Evolutionary conservation across 192 early-diverging fungal genomes (phyloP), one percentile per base, ranked within the genome.

Genomic region (Coemansia biformis): DNA sequence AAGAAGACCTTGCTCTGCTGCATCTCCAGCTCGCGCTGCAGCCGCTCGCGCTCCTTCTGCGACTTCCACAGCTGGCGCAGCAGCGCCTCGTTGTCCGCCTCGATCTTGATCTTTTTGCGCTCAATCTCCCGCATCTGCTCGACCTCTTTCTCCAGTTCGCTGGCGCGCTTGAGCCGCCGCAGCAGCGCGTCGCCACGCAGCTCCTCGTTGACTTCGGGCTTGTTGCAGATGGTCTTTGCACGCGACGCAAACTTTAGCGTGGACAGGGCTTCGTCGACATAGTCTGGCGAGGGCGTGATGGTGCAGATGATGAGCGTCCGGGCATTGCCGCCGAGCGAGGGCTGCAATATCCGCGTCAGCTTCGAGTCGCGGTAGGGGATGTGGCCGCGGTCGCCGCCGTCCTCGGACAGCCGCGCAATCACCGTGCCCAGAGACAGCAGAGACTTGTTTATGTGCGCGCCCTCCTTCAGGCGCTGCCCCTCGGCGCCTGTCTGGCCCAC

Each of bases 341-440:
- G 79, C 62, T 97, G 93, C 16, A 99, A 60, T 19, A 99, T 90
- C 17, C 96, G 77, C 2, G 96, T 99, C 34, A 99, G 63, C 51
- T 97, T 97, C 0, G 93, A 97, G 58, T 99, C 96, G 28, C 96
- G 87, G 67, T 88, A 99, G 1, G 96, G 96, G 40, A 99, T 89
- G 67, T 97, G 94, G 1, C 79, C 81, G n/a, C 57, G 51, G 30
- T 70, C 74, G 22, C 67, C 59, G 28, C 72, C 72, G 33, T 78
- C 77, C 21, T 77, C 78, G 2, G 95, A 91, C 16, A 98, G 57
- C 47, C 90, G 88, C 1, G 82, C 83, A 63, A 98, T 98, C 37
- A 98, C 95, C 0, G 86, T 93, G 36, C 90, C 93, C 4, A 98
- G 78, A 8, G 95, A 84, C 43, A 95, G 63, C 19, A 98, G 70